A percentile compares a stretch with the other conserved stretches of the same genome.
Evolutionary conservation across 768 basidiomycete species (phyloP).

Genomic region (Lactarius pseudohatsudake): DNA sequence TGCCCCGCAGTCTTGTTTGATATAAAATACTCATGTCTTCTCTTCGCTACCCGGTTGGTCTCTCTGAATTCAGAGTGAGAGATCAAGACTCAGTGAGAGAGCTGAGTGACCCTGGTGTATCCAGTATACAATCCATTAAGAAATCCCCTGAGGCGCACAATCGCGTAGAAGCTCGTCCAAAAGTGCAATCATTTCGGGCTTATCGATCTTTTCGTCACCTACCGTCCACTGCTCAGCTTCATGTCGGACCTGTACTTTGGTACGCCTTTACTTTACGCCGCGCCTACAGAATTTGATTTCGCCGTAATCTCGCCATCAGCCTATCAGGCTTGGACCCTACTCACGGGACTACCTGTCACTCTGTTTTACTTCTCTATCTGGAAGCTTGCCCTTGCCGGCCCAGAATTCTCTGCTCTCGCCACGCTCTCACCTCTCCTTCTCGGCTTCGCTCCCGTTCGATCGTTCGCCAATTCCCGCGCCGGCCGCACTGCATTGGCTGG

Average conservation of each 20-base stretch:
- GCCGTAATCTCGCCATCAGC: constrained; percentile 41
- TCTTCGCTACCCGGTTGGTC: constrained; percentile 3
- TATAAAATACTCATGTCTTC: constrained; percentile 18
- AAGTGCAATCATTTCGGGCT: background rate
- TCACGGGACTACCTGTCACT: constrained; percentile 74
- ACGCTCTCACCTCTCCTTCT: constrained; percentile 71
- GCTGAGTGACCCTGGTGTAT: constrained; percentile 10
- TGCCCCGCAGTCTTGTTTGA: constrained; percentile 44
- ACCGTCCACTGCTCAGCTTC: constrained; percentile 33
- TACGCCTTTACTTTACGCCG: constrained; percentile 37
- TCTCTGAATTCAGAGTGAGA: constrained; percentile 14
- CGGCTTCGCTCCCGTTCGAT: constrained; percentile 44
- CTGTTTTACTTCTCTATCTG: constrained; percentile 93
- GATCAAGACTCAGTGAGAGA: constrained; percentile 10
- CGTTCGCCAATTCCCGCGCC: constrained; percentile 10
- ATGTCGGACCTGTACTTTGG: constrained; percentile 56
- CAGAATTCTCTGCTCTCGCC: constrained; percentile 71
- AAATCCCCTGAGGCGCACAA: constrained; percentile 3
- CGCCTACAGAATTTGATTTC: constrained; percentile 13
- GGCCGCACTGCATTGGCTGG: constrained; percentile 22
- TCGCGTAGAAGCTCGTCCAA: constrained; percentile 6
- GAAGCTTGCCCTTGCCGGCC: constrained; percentile 82
- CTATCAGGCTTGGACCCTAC: constrained; percentile 79
- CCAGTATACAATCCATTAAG: background rate
- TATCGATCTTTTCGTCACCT: background rate